Percentiles rank a stretch among this genome's conserved stretches.
phyloP scores from a whole-genome alignment of 2,329 filamentous ascomycete genomes.

The Penicillium glabrum region DNA sequence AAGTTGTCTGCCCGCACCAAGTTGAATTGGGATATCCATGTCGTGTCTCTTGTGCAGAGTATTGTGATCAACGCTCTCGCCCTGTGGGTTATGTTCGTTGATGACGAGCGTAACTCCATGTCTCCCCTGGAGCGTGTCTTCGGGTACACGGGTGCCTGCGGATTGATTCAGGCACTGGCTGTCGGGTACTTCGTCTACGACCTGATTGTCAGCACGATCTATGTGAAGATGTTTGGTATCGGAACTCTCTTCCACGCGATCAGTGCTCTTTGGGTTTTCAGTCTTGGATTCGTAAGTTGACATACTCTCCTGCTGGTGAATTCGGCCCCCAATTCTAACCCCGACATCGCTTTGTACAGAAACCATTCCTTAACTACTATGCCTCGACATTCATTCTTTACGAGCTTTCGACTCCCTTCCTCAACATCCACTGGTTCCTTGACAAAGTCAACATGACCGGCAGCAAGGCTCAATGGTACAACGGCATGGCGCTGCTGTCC shows the following conservation, averaged over 20 bases:
- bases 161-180: slow-evolving; percentile 60
- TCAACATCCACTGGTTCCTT: slow-evolving; percentile 70
- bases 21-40: slow-evolving; percentile 67
- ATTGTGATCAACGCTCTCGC: slow-evolving; percentile 56
- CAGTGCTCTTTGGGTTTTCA: slow-evolving; percentile 61
- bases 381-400: slow-evolving; percentile 66
- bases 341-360: slow-evolving; percentile 41
- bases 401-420: slow-evolving; percentile 65
- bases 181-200: slow-evolving; percentile 67
- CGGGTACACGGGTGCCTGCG: slow-evolving; percentile 61
- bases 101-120: slow-evolving; percentile 58
- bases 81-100: slow-evolving; percentile 58
- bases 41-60: slow-evolving; percentile 62
- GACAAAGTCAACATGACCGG: slow-evolving; percentile 67
- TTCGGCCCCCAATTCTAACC: background rate
- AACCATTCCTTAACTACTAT: slow-evolving; percentile 67
- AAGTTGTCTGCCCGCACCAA: slow-evolving; percentile 56
- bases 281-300: slow-evolving; percentile 61
- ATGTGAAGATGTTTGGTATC: slow-evolving; percentile 59
- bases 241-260: slow-evolving; percentile 64
- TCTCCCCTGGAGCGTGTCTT: slow-evolving; percentile 55
- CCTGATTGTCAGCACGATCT: slow-evolving; percentile 55
- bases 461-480: slow-evolving; percentile 61
- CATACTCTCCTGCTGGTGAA: background rate
- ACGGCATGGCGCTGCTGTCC: slow-evolving; percentile 59